Evolutionary conservation across 169 alveolate genomes (phyloP), one percentile per base, ranked within the genome.

Genomic region (Plasmodium ovale): DNA sequence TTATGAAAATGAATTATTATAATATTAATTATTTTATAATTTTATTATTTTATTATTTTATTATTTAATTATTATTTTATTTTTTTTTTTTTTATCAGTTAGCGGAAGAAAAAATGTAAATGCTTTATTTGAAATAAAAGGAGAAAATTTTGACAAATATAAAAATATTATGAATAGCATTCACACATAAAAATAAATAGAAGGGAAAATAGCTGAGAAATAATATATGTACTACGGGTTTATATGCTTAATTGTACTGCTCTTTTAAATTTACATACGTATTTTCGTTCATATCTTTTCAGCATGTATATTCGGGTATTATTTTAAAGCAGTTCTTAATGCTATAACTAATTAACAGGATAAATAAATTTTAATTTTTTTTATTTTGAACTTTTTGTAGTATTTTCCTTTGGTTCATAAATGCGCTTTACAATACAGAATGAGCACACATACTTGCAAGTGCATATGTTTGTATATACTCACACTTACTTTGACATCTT

Each of bases 101-200:
- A 68, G 91, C 59, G 87, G 87, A 47, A 67, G 91, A 71, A 67
- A 85, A 69, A 69, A 85, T 42, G 91, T 85, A 59, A 58, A 85
- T 42, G 91, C 72, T 21, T 64, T 85, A 47, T 85, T 85, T 62
- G 91, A 85, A 68, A 85, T 85, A 33, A 69, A 85, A n/a, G 87
- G 87, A 58, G 91, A 69, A 54, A 39, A 68, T 33, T 68, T 69
- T 25, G 87, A 85, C 21, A 67, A 85, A 56, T 85, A 68, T 29
- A 58, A 69, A 62, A 53, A 69, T 29, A 85, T 85, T 67, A 69
- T 85, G 72, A 60, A 85, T 53, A 85, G 74, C 29, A 85, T 69
- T 31, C 72, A 69, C 21, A 33, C 87, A 69, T 85, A 69, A 84
- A 67, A 35, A 58, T 56, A 42, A 35, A 23, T 14, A 82, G 25